Base-by-base conservation (phyloP, 345 rosid genomes). In the Capsella bursapastoris region DNA sequence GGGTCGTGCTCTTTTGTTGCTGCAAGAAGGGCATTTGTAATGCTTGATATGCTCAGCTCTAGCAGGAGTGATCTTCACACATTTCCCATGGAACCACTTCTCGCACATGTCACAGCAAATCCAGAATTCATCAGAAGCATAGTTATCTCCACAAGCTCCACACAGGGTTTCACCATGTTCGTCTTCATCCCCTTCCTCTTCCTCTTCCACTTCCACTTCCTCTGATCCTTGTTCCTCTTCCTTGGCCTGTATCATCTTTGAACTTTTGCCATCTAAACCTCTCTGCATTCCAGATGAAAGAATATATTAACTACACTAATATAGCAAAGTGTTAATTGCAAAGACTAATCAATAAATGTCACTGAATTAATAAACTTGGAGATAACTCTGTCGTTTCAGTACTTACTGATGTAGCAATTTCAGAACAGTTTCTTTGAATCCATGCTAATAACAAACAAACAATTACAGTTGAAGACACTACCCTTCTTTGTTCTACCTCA, bases 21-120 rank as follows among this genome's bases (percentile, higher is more conserved):
- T 91, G 87, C 97, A 91, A n/a, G 91, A 76, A 14, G 97, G 91
- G 77, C 97, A 91, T 65, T 89, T 89, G 86, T 89, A 89, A 50
- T 86, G 93, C 83, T 89, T 86, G 75, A 91, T 91, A 67, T 89
- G 95, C 84, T 89, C 91, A 8, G 97, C 97, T 73, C 80, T 85
- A 37, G 97, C 89, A 15, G 97, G 93, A 48, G 97, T 91, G 28
- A 91, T 84, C 84, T 91, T 91, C 64, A 91, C 95, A 45, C 97
- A 91, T 78, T 82, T 82, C 12, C 96, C 96, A 37, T 89, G 96
- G 77, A 91, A 91, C 97, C 97, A 91, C 79, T 80, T 85, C 82
- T 91, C 97, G 29, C 97, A 91, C 25, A 82, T 64, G 75, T 91
- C 97, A 4, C 97, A 91, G 57, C 88, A 84, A 64, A 91, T 91